Base-by-base conservation (phyloP, 306 rosid species). In the Gillenia trifoliata region DNA sequence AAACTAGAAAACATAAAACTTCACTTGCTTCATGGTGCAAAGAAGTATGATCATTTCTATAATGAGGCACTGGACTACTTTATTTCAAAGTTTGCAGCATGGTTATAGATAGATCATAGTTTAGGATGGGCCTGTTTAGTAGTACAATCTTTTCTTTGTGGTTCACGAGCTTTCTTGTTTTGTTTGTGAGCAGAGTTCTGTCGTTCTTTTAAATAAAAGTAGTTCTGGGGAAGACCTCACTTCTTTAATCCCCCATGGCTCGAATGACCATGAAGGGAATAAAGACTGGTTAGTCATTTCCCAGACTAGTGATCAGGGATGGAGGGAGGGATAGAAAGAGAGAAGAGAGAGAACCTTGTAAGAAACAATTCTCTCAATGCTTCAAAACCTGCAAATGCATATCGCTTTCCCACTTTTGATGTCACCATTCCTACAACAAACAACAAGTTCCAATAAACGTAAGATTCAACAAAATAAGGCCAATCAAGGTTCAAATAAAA, bases 341-440 rank as follows among this genome's bases (percentile, higher is more conserved):
- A 68, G 38, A 64, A 49, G 43, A 47, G 72, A 25, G 36, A 71
- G 34, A 68, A 95, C 99, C 98, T 90, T 70, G 98, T 81, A 64
- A 90, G 74, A 79, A 95, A 95, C 57, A 95, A 80, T 76, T 95
- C 98, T 83, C 83, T 86, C 70, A 95, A 84, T 5, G 97, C 91
- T 86, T 95, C 98, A 56, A 95, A 95, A 49, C 97, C 99, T 34
- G 93, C 86, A 70, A 95, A 81, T 36, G 98, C 98, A 62, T 92
- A 97, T 68, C 98, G 91, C 87, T 95, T 95, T 30, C 99, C 99
- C 64, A 92, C 99, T 87, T 95, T 95, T 38, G 98, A 90, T 40
- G 99, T 83, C 66, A 95, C 98, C 99, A 95, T 92, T 77, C 98
- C 99, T 95, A 79, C 54, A 67, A 72, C 60, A 86, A 29, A 71